Evolutionary conservation across 2,329 filamentous ascomycete genomes (phyloP).

Genomic region (Ophiosphaerella herpotricha): DNA sequence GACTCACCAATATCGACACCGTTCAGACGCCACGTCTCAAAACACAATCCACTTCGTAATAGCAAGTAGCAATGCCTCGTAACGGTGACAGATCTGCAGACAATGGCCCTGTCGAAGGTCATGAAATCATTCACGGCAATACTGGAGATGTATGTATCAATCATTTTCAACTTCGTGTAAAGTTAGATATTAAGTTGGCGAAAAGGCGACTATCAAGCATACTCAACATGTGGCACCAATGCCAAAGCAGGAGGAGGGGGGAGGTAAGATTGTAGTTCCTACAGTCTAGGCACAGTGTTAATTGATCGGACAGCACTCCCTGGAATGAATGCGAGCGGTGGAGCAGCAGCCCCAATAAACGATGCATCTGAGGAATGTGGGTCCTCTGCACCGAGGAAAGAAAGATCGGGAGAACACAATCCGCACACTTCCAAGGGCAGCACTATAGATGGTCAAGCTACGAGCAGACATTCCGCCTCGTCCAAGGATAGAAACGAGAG

Average conservation of each 20-base stretch:
- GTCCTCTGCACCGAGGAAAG: slow-evolving; percentile 9
- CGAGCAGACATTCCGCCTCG: too few species aligned
- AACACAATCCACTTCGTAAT: too few species aligned
- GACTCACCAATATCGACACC: too few species aligned
- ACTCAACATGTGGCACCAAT: slow-evolving; percentile 43
- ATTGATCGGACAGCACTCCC: slow-evolving; percentile 9
- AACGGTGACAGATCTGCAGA: slow-evolving; percentile 48
- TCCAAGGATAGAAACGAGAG: too few species aligned
- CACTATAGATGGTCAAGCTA: too few species aligned
- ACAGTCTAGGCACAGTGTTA: not conserved
- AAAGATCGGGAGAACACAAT: not conserved
- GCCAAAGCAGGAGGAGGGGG: slow-evolving; percentile 35
- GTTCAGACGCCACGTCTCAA: too few species aligned
- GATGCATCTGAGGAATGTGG: slow-evolving; percentile 8
- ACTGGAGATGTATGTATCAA: slow-evolving; percentile 35
- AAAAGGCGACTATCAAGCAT: slow-evolving; percentile 35
- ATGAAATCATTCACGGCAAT: slow-evolving; percentile 46
- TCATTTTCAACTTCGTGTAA: not conserved
- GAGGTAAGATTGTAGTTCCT: slow-evolving; percentile 19
- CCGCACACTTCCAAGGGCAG: not conserved
- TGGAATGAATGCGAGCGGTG: slow-evolving; percentile 10
- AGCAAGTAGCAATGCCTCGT: slow-evolving; percentile 41
- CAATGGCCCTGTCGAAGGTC: slow-evolving; percentile 47
- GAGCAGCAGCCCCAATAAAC: slow-evolving; percentile 9
- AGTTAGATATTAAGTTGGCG: too few species aligned